phyloP scores from a whole-genome alignment of 2,329 filamentous ascomycete species.

The Endoconidiophora polonica region DNA sequence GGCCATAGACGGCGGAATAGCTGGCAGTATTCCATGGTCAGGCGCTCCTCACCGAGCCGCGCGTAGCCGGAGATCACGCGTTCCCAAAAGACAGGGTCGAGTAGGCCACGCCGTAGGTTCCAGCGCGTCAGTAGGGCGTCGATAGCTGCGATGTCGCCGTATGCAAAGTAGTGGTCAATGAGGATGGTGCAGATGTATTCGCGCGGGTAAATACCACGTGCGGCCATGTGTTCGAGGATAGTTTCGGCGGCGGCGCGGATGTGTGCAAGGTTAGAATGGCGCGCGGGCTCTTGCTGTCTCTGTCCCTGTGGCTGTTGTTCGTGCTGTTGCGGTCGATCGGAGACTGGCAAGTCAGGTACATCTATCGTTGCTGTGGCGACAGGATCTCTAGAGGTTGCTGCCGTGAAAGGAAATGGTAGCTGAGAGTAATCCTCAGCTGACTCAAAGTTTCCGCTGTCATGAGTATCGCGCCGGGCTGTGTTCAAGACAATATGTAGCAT shows the following conservation, averaged over 20 bases:
- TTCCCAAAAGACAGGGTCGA: constrained; percentile 53
- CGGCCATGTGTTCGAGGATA: constrained; percentile 40
- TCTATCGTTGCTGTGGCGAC: too few relatives aligned
- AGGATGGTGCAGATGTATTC: constrained; percentile 61
- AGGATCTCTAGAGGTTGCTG: too few relatives aligned
- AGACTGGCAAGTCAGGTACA: too few relatives aligned
- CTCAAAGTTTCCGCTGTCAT: constrained; percentile 15
- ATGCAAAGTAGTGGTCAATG: constrained; percentile 47
- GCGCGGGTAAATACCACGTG: constrained; percentile 34
- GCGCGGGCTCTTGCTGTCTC: too few relatives aligned
- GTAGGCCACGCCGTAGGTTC: constrained; percentile 20
- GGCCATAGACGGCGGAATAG: constrained; percentile 32
- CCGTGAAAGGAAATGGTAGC: too few relatives aligned
- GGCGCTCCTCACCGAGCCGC: constrained; percentile 29
- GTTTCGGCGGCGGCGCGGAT: constrained; percentile 26
- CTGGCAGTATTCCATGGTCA: constrained; percentile 24
- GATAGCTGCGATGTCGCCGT: constrained; percentile 39
- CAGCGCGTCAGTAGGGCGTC: constrained; percentile 42
- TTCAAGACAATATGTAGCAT: constrained; percentile 48
- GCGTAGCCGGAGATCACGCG: constrained; percentile 53
- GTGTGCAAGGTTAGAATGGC: too few relatives aligned
- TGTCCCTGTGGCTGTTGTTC: too few relatives aligned
- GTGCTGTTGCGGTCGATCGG: too few relatives aligned
- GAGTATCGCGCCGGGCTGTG: background rate
- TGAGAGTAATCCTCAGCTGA: too few relatives aligned